Evolutionary conservation across 108 stramenopile genomes (phyloP).

Genomic region (Cylindrotheca fusiformis): DNA sequence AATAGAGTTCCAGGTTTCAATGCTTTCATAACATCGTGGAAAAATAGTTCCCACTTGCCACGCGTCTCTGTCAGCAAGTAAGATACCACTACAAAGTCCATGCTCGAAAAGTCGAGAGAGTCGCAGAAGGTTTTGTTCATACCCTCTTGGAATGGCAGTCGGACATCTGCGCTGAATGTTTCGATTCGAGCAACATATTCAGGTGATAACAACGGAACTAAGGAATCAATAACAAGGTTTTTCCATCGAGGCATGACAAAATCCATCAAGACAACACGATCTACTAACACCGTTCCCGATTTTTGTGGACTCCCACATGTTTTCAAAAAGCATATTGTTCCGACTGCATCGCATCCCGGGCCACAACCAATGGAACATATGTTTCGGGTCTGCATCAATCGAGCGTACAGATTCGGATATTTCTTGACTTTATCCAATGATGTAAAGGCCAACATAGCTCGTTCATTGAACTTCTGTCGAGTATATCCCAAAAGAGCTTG

Average conservation of each 20-base stretch:
- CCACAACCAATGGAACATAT: slow-evolving; percentile 74
- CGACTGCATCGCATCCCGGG: slow-evolving; percentile 68
- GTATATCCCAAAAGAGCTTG: slow-evolving; percentile 68
- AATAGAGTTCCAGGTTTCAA: slow-evolving; percentile 46
- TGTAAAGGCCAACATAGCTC: slow-evolving; percentile 51
- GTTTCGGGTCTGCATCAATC: slow-evolving; percentile 19
- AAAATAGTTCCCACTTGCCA: slow-evolving; percentile 58
- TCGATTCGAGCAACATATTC: slow-evolving; percentile 25
- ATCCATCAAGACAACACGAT: slow-evolving; percentile 51
- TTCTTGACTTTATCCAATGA: slow-evolving; percentile 41
- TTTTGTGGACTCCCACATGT: slow-evolving; percentile 1
- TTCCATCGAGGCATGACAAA: slow-evolving; percentile 70
- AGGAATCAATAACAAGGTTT: slow-evolving; percentile 41
- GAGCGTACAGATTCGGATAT: neutral
- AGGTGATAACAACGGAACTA: slow-evolving; percentile 39
- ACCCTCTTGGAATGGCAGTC: slow-evolving; percentile 13
- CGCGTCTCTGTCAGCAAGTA: slow-evolving; percentile 76
- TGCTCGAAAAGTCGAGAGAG: neutral
- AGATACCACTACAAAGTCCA: slow-evolving; percentile 56
- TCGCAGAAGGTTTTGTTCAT: slow-evolving; percentile 3
- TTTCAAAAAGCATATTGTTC: slow-evolving; percentile 43
- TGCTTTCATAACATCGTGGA: slow-evolving; percentile 31
- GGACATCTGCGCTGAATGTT: slow-evolving; percentile 47
- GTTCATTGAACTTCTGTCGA: slow-evolving; percentile 66
- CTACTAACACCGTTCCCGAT: slow-evolving; percentile 9